Evolutionary conservation across 2,329 filamentous ascomycete species (phyloP).

Genomic region (Fusarium zealandicum): DNA sequence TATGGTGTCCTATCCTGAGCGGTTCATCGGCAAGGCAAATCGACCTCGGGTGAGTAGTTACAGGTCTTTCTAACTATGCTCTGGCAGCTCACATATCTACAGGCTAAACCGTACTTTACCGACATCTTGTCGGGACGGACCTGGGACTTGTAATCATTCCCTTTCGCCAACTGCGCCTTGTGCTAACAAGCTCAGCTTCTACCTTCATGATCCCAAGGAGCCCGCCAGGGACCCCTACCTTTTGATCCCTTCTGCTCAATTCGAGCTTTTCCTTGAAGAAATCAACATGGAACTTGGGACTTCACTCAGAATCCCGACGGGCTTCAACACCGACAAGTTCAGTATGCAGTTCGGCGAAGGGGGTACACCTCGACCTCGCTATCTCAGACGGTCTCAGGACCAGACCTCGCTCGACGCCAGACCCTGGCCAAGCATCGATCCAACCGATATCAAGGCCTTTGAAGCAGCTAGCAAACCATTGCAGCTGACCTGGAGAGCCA

Average conservation of each 20-base stretch:
- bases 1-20: constrained; percentile 64
- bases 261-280: constrained; percentile 67
- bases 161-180: background rate
- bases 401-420: constrained; percentile 46
- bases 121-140: constrained; percentile 63
- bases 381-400: constrained; percentile 65
- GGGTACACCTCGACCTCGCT: constrained; percentile 70
- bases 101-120: constrained; percentile 62
- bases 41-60: constrained; percentile 52
- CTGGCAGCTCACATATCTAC: constrained; percentile 15
- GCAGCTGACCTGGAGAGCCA: constrained; percentile 30
- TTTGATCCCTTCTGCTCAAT: constrained; percentile 72
- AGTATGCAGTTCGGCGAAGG: constrained; percentile 66
- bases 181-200: constrained; percentile 62
- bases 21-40: constrained; percentile 64
- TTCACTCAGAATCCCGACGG: constrained; percentile 64
- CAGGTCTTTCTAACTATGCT: background rate
- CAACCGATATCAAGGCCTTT: constrained; percentile 46
- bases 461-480: constrained; percentile 29
- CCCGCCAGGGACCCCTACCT: constrained; percentile 62
- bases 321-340: constrained; percentile 62
- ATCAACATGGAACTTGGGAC: constrained; percentile 68
- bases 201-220: constrained; percentile 63
- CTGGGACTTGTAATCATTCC: constrained; percentile 77
- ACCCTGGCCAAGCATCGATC: constrained; percentile 47